Evolutionary conservation across 768 basidiomycete species (phyloP).

Genomic region (Tephrocybe rancida): DNA sequence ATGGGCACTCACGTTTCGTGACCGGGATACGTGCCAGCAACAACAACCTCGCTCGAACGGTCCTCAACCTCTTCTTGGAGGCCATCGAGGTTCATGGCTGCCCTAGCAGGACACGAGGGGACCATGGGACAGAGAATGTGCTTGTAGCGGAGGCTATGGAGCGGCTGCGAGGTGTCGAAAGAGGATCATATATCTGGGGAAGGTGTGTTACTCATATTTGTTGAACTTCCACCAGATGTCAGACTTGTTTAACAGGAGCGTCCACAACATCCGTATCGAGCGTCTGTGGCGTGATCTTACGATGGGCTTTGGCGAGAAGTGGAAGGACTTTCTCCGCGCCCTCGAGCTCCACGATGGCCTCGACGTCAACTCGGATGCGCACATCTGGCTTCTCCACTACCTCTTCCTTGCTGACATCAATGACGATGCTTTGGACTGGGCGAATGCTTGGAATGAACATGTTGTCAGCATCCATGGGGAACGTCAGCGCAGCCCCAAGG

Average conservation of each 20-base stretch:
- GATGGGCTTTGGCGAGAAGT: constrained; percentile 33
- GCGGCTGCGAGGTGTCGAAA: too few species aligned
- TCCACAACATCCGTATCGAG: constrained; percentile 42
- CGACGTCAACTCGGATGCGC: constrained; percentile 21
- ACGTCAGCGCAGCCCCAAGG: constrained; percentile 22
- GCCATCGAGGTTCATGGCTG: too few species aligned
- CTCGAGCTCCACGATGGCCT: constrained; percentile 33
- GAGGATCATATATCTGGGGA: too few species aligned
- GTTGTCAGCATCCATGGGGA: constrained; percentile 21
- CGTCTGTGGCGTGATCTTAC: constrained; percentile 41
- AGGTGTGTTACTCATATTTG: too few species aligned
- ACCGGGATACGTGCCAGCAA: too few species aligned
- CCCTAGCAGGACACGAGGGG: too few species aligned
- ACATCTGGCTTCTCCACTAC: constrained; percentile 43
- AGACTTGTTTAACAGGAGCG: constrained; percentile 25
- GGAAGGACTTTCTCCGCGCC: constrained; percentile 37
- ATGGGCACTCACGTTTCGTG: too few species aligned
- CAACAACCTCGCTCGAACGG: too few species aligned
- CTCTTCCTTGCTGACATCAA: constrained; percentile 23
- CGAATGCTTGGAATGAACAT: constrained; percentile 37
- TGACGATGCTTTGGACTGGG: constrained; percentile 21
- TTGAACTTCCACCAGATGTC: too few species aligned
- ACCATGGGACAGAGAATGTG: too few species aligned
- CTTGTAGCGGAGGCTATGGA: too few species aligned
- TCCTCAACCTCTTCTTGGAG: too few species aligned